Evolutionary conservation across 768 basidiomycete genomes (phyloP).

Genomic region (Suillus decipiens): DNA sequence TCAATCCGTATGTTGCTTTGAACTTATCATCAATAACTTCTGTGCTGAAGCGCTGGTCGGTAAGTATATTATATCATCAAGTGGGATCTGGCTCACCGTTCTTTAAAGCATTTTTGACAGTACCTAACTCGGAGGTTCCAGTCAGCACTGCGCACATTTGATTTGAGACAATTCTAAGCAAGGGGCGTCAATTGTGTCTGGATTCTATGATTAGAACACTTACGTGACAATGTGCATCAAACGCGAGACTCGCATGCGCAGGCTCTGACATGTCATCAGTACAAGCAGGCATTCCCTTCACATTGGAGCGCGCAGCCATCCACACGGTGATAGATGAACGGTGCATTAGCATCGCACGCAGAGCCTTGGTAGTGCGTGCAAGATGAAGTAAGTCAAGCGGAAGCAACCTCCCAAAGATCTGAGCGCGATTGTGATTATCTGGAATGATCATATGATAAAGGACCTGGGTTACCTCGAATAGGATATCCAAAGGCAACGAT

Average conservation of each 20-base stretch:
- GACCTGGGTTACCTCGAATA: conserved; percentile 22
- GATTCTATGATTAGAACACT: conserved; percentile 9
- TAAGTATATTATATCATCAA: not conserved
- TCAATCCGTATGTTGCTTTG: not conserved
- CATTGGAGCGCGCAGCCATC: conserved; percentile 26
- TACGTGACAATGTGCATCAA: conserved; percentile 33
- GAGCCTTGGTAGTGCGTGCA: conserved; percentile 30
- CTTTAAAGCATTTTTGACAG: conserved; percentile 10
- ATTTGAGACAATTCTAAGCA: conserved; percentile 7
- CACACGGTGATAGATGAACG: conserved; percentile 25
- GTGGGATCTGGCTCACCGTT: conserved; percentile 1
- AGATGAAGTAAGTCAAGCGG: conserved; percentile 36
- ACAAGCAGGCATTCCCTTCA: conserved; percentile 26
- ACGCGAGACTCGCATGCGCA: conserved; percentile 32
- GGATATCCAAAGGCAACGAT: conserved; percentile 22
- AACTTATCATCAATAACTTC: not conserved
- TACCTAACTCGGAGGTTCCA: conserved; percentile 11
- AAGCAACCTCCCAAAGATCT: conserved; percentile 29
- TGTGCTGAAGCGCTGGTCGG: not conserved
- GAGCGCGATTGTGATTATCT: conserved; percentile 3
- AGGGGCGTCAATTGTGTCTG: not conserved
- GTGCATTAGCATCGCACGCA: conserved; percentile 30
- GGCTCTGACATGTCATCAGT: conserved; percentile 30
- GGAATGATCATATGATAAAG: conserved; percentile 19
- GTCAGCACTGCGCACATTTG: conserved; percentile 10